Evolutionary conservation across 345 rosid genomes (phyloP).

Genomic region (Gossypium turneri): DNA sequence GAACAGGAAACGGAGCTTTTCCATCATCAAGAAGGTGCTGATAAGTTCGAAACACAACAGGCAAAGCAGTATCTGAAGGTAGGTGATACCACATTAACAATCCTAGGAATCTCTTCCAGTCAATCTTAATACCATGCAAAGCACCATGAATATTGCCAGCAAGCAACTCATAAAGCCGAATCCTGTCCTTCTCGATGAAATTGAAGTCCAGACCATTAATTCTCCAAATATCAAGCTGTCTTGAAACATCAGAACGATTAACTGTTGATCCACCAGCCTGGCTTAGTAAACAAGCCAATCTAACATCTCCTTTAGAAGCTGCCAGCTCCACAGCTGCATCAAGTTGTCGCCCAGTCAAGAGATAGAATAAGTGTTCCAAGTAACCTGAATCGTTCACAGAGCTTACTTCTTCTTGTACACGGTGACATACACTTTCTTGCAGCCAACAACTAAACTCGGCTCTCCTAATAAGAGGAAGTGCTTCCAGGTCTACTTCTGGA

Average conservation of each 20-base stretch:
- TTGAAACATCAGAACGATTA: slow-evolving; percentile 62
- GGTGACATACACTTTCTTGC: slow-evolving; percentile 87
- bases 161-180: slow-evolving; percentile 84
- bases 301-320: slow-evolving; percentile 84
- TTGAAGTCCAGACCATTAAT: slow-evolving; percentile 81
- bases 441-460: slow-evolving; percentile 95
- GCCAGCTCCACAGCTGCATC: slow-evolving; percentile 87
- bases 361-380: slow-evolving; percentile 73
- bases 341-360: slow-evolving; percentile 83
- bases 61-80: slow-evolving; percentile 62
- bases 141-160: slow-evolving; percentile 78
- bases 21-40: slow-evolving; percentile 58
- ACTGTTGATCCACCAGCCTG: slow-evolving; percentile 90
- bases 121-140: slow-evolving; percentile 53
- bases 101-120: slow-evolving; percentile 97
- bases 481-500: slow-evolving; percentile 59
- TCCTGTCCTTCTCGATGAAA: slow-evolving; percentile 78
- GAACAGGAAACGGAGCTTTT: slow-evolving; percentile 79
- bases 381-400: slow-evolving; percentile 67
- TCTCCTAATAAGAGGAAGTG: slow-evolving; percentile 83
- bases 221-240: slow-evolving; percentile 85
- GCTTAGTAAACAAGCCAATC: slow-evolving; percentile 90
- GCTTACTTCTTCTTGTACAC: slow-evolving; percentile 83
- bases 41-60: slow-evolving; percentile 60
- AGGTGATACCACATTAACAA: slow-evolving; percentile 89